Base-by-base conservation (phyloP, 495 filamentous ascomycete species). In the Acidiella bohemica region DNA sequence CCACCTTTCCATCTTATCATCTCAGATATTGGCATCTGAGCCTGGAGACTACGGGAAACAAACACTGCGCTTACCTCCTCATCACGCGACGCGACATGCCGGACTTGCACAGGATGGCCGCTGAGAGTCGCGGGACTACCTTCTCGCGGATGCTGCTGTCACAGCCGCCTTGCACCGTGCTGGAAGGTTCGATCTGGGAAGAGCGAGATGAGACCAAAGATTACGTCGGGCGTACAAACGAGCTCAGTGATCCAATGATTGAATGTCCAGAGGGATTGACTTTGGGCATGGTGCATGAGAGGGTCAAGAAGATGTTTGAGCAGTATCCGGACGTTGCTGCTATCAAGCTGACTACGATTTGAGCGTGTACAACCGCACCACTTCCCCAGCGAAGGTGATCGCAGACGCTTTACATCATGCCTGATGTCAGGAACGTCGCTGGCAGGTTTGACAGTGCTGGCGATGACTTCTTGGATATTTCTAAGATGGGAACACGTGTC, bases 301-400 rank as follows among this genome's bases (percentile, higher is more conserved):
- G 26, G 37, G 42, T 46, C 5, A 7, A 1, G 21, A n/a, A 36
- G 43, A 38, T 46, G 42, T 46, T 51, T 34, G 33, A 36, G 5
- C 28, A 42, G 42, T 21, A 51, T 42, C 32, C n/a, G 2, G 47
- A 51, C 32, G 42, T 51, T n/a, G 26, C 37, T 34, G 38, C 42
- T 8, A 51, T 51, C 33, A 51, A 51, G 27, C 28, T 51, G 37
- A 51, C 42, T n/a, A 51, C 47, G 8, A 17, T 39, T 18, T 49
- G 30, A 49, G 20, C 34, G n/a, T 25, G 20, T 2, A 19, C 6
- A 6, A 28, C 8, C n/a, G 25, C 25, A 28, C n/a, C n/a, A 28
- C 8, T 8, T 8, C 25, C n/a, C n/a, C 8, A 28, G 25, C 25
- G 25, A 8, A n/a, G n/a, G n/a, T n/a, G n/a, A n/a, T n/a, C n/a